phyloP scores from a whole-genome alignment of 1,139 yeast species.

The Debaryomyces sp. region DNA sequence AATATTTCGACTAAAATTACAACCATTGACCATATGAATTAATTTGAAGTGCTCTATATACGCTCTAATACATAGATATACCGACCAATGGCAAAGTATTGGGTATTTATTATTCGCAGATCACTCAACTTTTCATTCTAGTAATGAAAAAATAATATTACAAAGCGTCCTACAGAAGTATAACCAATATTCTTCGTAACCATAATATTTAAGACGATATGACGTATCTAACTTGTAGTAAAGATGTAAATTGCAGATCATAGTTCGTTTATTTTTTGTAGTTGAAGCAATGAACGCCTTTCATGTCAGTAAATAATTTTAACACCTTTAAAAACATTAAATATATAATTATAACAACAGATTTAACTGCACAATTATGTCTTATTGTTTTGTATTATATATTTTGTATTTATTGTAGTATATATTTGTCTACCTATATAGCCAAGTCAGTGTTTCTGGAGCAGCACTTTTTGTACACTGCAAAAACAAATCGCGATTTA shows the following conservation, averaged over 20 bases:
- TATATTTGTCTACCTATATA: not conserved
- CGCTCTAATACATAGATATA: not conserved
- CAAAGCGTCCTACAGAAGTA: no score
- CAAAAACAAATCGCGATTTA: conserved; percentile 8
- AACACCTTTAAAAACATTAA: not conserved
- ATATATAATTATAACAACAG: not conserved
- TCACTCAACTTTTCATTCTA: not conserved
- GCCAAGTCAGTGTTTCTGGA: not conserved
- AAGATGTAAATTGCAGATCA: not conserved
- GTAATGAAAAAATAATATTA: not conserved
- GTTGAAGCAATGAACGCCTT: not conserved
- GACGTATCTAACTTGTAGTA: not conserved
- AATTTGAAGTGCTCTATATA: not conserved
- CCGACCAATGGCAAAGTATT: not conserved
- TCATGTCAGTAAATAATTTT: not conserved
- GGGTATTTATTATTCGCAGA: not conserved
- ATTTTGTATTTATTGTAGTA: not conserved
- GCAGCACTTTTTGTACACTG: conserved; percentile 4
- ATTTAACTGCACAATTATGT: not conserved
- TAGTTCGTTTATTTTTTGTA: not conserved
- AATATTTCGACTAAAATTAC: no score
- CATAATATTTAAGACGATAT: not conserved
- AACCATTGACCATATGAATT: not conserved
- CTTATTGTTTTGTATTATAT: not conserved
- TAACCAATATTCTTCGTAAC: not conserved